Evolutionary conservation across 805 yeast genomes (phyloP), one percentile per base, ranked within the genome.

Genomic region (Yamadazyma takamatsuzukensis): DNA sequence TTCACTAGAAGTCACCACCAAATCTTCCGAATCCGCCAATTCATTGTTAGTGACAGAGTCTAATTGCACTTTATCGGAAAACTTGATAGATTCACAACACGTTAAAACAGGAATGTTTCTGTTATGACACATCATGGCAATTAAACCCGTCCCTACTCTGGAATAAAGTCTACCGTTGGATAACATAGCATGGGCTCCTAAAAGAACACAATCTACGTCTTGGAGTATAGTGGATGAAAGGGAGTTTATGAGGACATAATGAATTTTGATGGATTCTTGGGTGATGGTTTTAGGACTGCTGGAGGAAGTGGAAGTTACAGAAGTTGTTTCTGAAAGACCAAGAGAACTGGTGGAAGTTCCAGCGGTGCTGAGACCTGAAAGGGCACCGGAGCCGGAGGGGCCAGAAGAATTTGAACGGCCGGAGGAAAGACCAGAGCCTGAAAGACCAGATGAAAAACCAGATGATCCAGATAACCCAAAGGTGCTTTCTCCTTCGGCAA

Each of bases 181-280:
- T 36, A 93, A 71, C 85, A 93, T 88, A 19, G 97, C 94, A 54
- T 93, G 97, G 0, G 97, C 97, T 11, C 98, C 98, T 21, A 93
- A 67, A 56, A 93, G 83, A 5, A 93, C 95, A 44, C 83, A 82
- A 47, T 93, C 93, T 21, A 93, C 90, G 55, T 85, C 88, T 46
- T 81, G 83, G 48, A 93, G 71, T 7, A 87, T 79, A 16, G 93
- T 78, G 4, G 69, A 57, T 3, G 89, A 76, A 30, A 93, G 66
- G 13, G 95, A 82, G 34, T 80, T 82, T 39, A 93, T 76, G 43
- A 88, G 63, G 14, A 83, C 84, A 51, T 93, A 93, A 31, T 86
- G 81, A 32, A 83, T 71, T 45, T 80, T 78, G 33, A 93, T 69
- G 24, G 87, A 85, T n/a, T 56, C 58, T 32, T 53, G 45, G 5